These are phyloP conservation scores for Chrysopogon serrulatus DNA, from an alignment of 176 grass and related monocot species.

Conservation along the genomic window DNA sequence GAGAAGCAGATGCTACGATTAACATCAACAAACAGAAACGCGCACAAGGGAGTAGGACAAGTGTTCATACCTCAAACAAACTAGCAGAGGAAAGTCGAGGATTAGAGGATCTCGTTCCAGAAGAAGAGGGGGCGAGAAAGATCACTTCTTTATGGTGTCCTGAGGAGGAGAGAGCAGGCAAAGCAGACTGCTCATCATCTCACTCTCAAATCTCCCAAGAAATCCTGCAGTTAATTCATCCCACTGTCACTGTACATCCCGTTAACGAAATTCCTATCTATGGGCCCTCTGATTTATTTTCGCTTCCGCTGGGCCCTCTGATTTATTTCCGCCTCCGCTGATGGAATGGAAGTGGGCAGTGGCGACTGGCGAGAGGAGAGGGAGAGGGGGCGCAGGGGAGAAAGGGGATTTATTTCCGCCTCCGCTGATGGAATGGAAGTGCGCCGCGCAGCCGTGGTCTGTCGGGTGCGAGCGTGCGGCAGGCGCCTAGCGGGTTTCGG, in stretches of 20 bases:
- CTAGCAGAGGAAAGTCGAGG: not conserved
- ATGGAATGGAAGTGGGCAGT: not conserved
- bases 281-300: not conserved
- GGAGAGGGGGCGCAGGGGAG: not conserved
- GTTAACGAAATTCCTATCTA: not conserved
- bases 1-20: slow-evolving; percentile 2
- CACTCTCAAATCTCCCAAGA: not conserved
- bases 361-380: too few species aligned
- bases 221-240: not conserved
- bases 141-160: not conserved
- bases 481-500: not conserved
- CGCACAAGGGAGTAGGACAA: not conserved
- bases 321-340: not conserved
- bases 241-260: not conserved
- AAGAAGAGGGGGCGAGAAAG: not conserved
- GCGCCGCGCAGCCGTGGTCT: not conserved
- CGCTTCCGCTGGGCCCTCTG: not conserved
- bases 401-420: too few species aligned
- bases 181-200: slow-evolving; percentile 1
- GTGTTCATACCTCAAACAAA: slow-evolving; percentile 7
- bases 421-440: too few species aligned
- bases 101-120: too few species aligned
- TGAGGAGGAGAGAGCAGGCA: not conserved
- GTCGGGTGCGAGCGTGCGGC: not conserved
- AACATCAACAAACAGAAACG: not conserved